These are phyloP conservation scores for Yamadazyma dendronema DNA, from an alignment of 1,139 yeast genomes.

Conservation along the genomic window DNA sequence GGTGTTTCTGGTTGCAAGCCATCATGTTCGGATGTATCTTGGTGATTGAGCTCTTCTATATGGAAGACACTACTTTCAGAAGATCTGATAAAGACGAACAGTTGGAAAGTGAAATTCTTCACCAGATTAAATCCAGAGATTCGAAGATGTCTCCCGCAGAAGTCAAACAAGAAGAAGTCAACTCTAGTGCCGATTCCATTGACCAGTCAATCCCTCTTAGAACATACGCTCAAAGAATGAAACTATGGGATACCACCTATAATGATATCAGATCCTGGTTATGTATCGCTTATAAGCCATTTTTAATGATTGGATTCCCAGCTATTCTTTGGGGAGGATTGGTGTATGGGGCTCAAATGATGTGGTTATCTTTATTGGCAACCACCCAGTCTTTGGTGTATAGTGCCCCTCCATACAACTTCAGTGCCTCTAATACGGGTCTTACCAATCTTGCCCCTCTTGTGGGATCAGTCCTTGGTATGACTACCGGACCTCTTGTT, in stretches of 20 bases:
- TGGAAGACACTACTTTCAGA: constrained; percentile 47
- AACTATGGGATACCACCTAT: constrained; percentile 33
- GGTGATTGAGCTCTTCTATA: constrained; percentile 37
- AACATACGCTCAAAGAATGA: constrained; percentile 35
- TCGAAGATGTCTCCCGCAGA: constrained; percentile 8
- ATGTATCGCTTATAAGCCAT: constrained; percentile 40
- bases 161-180: constrained; percentile 7
- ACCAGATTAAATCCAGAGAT: constrained; percentile 26
- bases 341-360: constrained; percentile 61
- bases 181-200: constrained; percentile 13
- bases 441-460: constrained; percentile 44
- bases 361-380: constrained; percentile 49
- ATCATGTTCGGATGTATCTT: constrained; percentile 48
- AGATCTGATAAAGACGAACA: constrained; percentile 17
- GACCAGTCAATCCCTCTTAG: constrained; percentile 25
- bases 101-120: constrained; percentile 21
- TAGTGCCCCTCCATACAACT: constrained; percentile 34
- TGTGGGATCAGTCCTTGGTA: constrained; percentile 40
- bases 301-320: constrained; percentile 50
- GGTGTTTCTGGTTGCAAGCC: constrained; percentile 46
- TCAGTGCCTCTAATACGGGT: constrained; percentile 36
- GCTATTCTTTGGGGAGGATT: constrained; percentile 62
- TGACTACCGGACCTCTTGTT: constrained; percentile 43
- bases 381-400: constrained; percentile 46
- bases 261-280: constrained; percentile 42